Conservation (phyloP, 192 early-diverging fungal genomes). For the Coemansia sp. region DNA sequence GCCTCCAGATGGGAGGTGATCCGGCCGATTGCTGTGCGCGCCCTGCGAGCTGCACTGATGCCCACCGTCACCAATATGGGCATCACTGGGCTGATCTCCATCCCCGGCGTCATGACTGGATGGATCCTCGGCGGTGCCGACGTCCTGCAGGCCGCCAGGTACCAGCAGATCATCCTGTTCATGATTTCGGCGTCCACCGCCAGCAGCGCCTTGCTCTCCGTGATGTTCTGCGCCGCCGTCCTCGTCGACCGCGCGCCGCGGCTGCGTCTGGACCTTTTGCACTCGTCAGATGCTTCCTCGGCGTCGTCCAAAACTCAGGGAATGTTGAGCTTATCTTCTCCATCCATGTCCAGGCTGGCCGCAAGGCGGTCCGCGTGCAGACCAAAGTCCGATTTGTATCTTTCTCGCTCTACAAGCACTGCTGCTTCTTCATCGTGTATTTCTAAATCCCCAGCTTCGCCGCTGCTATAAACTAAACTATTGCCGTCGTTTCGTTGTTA, state of each 20-base stretch:
- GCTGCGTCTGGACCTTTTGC: slow-evolving; percentile 30
- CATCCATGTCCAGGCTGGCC: slow-evolving; percentile 4
- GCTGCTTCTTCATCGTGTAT: no score
- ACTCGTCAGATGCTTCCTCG: neutral
- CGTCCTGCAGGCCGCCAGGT: slow-evolving; percentile 76
- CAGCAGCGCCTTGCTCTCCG: slow-evolving; percentile 60
- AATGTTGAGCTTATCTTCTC: no score
- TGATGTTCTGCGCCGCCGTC: slow-evolving; percentile 40
- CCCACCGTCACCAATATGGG: slow-evolving; percentile 81
- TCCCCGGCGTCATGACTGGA: slow-evolving; percentile 88
- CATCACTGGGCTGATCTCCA: slow-evolving; percentile 83
- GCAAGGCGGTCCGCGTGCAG: slow-evolving; percentile 35
- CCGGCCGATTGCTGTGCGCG: slow-evolving; percentile 68
- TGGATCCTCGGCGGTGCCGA: slow-evolving; percentile 83
- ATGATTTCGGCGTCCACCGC: slow-evolving; percentile 77
- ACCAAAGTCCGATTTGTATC: slow-evolving; percentile 38
- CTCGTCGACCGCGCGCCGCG: slow-evolving; percentile 30
- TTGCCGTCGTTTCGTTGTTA: no score
- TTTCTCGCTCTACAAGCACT: neutral
- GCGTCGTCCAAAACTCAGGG: no score
- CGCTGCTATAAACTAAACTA: no score
- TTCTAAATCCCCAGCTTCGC: no score
- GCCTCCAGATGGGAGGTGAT: slow-evolving; percentile 81
- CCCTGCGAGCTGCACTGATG: slow-evolving; percentile 72
- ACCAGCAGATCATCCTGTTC: slow-evolving; percentile 85